phyloP scores from a whole-genome alignment of 2,329 filamentous ascomycete species.

The Fusarium sp. region DNA sequence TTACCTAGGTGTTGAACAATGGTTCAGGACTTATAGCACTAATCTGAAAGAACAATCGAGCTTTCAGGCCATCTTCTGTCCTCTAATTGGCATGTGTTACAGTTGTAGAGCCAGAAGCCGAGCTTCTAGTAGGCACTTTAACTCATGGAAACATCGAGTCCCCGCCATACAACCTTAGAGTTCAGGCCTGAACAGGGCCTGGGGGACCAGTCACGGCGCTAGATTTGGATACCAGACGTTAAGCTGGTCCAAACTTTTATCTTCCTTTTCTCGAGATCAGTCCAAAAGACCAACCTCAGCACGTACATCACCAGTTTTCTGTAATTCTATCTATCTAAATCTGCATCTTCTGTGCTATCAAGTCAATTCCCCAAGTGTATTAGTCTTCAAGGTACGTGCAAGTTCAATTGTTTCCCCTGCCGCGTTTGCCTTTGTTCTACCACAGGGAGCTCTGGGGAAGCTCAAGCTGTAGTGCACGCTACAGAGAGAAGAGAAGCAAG shows the following conservation, averaged over 20 bases:
- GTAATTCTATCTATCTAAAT: constrained; percentile 28
- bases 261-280: constrained; percentile 42
- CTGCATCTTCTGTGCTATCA: constrained; percentile 25
- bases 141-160: background rate
- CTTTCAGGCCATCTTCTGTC: background rate
- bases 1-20: background rate
- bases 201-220: constrained; percentile 21
- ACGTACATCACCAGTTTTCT: constrained; percentile 32
- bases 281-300: constrained; percentile 36
- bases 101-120: background rate
- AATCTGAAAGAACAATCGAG: background rate
- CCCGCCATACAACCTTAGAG: constrained; percentile 45
- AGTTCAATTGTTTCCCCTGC: constrained; percentile 20
- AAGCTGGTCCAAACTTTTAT: constrained; percentile 45
- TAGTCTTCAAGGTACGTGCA: constrained; percentile 40
- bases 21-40: background rate
- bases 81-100: background rate
- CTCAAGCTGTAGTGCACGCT: constrained; percentile 5
- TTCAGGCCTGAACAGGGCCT: constrained; percentile 45
- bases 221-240: constrained; percentile 28
- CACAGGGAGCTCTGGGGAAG: constrained; percentile 13
- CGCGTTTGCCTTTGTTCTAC: constrained; percentile 24
- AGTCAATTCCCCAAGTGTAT: constrained; percentile 26
- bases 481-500: constrained; percentile 3
- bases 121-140: background rate